Base-by-base conservation (phyloP, 805 yeast genomes). In the Saturnispora silvae region DNA sequence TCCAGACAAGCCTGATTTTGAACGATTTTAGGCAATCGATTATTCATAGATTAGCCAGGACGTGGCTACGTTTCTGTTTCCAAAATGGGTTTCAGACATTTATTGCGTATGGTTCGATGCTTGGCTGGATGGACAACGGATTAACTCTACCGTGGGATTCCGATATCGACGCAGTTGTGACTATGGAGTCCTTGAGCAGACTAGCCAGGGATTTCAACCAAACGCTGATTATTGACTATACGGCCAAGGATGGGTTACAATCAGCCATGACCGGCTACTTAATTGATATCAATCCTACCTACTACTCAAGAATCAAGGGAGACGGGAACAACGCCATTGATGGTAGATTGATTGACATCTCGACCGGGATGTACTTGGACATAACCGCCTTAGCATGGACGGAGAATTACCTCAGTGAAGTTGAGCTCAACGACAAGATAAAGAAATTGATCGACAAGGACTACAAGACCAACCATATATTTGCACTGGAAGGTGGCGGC, bases 121-220 rank as follows among this genome's bases (percentile, higher is more conserved):
- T 77, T 20, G 77, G 79, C 6, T 76, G 77, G 71, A 67, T 69
- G 45, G 74, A 73, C 67, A 73, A 71, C 49, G 80, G 78, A 1
- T 51, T 70, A 41, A 57, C 63, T 4, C 59, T 76, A 44, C 77
- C 77, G 6, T 76, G 79, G 78, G 82, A 75, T 51, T 60, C 62
- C 31, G 81, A 75, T 47, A 55, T 72, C 24, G 81, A 76, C 56
- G 77, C 72, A n/a, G 79, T 75, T 47, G 57, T 75, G 49, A 68
- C 80, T 1, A 66, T 69, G 41, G 48, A 44, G 2, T 67, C 69
- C 26, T 49, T 72, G 34, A 55, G 59, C 34, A 50, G 45, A 27
- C 48, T 76, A 27, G 75, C 75, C 4, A 51, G 63, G 28, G 41
- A 54, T 13, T 72, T 54, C 50, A 74, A 75, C 48, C 74, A 70